Base-by-base conservation (phyloP, 1,284 basidiomycete species). In the Takashimella tepidaria region DNA sequence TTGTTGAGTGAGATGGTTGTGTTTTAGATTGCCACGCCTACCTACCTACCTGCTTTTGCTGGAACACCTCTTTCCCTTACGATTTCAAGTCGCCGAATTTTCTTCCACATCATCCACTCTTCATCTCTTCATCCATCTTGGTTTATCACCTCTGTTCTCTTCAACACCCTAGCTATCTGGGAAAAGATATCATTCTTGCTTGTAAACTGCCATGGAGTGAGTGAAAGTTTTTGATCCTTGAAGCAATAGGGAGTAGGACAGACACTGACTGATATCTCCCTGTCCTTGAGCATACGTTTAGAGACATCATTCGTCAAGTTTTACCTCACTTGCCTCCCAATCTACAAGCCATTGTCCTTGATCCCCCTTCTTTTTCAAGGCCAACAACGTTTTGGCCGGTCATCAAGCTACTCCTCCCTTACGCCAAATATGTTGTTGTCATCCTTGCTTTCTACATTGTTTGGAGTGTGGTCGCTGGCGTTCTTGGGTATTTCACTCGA, bases 361-460 rank as follows among this genome's bases (percentile, higher is more conserved):
- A 71, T 53, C 70, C 70, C 4, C 72, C 70, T 4, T 58, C 55
- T 43, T 56, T 74, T 24, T 56, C 60, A 27, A 53, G 58, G 12
- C 70, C 69, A 0, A 41, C 54, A n/a, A 64, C 68, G 19, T 66
- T 71, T 55, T 49, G 69, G n/a, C 65, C 66, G 11, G 52, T 67
- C 44, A 50, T 72, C 53, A 53, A 59, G 31, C 53, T 62, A 27
- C 19, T 67, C 12, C 53, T 62, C n/a, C 70, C 70, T 1, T 72
- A 69, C 54, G 56, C 66, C 37, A 60, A 67, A 50, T 68, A 53
- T 45, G 51, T 70, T 40, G 51, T 74, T 31, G 57, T 70, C 41
- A 41, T 74, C 42, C 45, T 69, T 19, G 66, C 68, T 3, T 58
- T 68, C 27, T 70, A 69, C 52, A 66, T 74, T 49, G 64, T 73